Base-by-base conservation (phyloP, 2,329 filamentous ascomycete genomes). In the Scedosporium aurantiacum region DNA sequence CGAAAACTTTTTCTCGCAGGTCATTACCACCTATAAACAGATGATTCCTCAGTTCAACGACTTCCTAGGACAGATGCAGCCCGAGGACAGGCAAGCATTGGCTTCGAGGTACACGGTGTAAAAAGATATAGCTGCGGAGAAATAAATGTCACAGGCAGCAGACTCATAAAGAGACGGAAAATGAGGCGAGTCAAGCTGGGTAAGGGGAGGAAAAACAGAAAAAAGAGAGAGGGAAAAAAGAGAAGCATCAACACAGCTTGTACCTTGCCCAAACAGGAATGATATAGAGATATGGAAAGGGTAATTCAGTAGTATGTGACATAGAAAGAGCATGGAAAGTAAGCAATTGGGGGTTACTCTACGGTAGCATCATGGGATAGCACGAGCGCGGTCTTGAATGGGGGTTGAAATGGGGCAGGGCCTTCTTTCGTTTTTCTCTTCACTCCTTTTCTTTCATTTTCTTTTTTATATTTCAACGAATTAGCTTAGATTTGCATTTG, bases 31-130 rank as follows among this genome's bases (percentile, higher is more conserved):
- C 32, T 86, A 86, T 70, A 79, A 80, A 61, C 78, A 81, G 65
- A 78, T 85, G 64, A 85, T 86, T 60, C 82, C 82, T 14, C 78
- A 83, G 62, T 85, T 85, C 65, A 72, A 75, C 65, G 76, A 79
- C 21, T 85, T 86, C 65, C 67, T 85, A 56, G 69, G 69, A 18
- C 79, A 80, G 65, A 70, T 86, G 66, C 73, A 75, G 57, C 72
- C 77, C 8, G 72, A 76, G 58, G 80, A 84, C 62, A 79, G 77
- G 62, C 75, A 81, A 63, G 74, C 74, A 18, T 72, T 85, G 57
- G 76, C 75, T 65, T 65, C 71, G 43, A 77, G 74, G 27, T 85
- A 84, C 68, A 71, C 69, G 23, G 69, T 83, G 61, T 76, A 67
- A 70, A 32, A 54, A 6, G 28, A 61, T 43, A 27, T 16, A 43